Evolutionary conservation across 2,329 filamentous ascomycete genomes (phyloP).

Genomic region (Nectriaceae sp.): DNA sequence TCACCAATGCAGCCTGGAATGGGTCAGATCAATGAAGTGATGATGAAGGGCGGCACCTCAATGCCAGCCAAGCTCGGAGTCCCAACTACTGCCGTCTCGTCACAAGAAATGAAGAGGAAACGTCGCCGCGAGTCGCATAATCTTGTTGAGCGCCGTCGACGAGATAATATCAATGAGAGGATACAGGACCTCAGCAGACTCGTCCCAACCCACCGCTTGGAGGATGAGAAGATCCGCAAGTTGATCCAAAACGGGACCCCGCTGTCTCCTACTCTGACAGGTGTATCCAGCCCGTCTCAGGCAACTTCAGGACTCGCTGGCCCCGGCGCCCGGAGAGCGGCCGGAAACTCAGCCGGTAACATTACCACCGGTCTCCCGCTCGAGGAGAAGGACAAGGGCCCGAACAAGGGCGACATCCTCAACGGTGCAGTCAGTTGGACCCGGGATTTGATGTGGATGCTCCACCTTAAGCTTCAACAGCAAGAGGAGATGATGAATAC

Average conservation of each 20-base stretch:
- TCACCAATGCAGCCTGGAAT: conserved; percentile 73
- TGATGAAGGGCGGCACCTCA: conserved; percentile 85
- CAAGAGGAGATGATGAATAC: conserved; percentile 82
- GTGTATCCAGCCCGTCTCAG: conserved; percentile 67
- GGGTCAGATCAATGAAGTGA: conserved; percentile 83
- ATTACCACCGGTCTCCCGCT: conserved; percentile 91
- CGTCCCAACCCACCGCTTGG: conserved; percentile 86
- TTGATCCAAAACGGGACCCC: conserved; percentile 91
- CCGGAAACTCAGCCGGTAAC: conserved; percentile 69
- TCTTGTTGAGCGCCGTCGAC: conserved; percentile 87
- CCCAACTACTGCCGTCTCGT: conserved; percentile 60
- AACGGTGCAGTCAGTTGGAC: conserved; percentile 98
- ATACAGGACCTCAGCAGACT: conserved; percentile 96
- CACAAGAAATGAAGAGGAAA: conserved; percentile 92
- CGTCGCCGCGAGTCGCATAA: conserved; percentile 94
- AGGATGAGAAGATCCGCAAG: conserved; percentile 97
- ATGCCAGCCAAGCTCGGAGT: conserved; percentile 81
- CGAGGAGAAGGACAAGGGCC: conserved; percentile 97
- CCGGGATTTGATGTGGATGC: conserved; percentile 95
- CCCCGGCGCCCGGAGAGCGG: conserved; percentile 78
- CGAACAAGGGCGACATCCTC: conserved; percentile 97
- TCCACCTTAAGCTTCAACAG: conserved; percentile 86
- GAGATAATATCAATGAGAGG: conserved; percentile 98
- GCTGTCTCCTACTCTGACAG: conserved; percentile 78
- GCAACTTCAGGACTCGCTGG: conserved; percentile 88